Evolutionary conservation across 1,284 basidiomycete genomes (phyloP).

Genomic region (Macrocystidia cucumis): DNA sequence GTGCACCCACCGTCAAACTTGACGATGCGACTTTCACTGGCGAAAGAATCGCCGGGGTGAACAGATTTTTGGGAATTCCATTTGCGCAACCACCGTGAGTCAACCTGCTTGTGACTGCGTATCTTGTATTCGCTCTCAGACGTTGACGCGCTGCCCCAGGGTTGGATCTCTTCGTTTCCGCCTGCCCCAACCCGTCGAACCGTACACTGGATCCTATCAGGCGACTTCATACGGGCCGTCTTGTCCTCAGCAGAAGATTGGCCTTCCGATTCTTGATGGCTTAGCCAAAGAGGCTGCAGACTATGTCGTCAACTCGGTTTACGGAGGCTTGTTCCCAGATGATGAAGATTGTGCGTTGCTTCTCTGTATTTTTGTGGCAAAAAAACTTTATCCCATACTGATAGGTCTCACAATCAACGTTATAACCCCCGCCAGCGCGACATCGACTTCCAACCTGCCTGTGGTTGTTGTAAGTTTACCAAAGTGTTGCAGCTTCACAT

Average conservation of each 20-base stretch:
- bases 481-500: not conserved
- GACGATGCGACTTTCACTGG: constrained; percentile 34
- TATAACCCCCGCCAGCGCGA: constrained; percentile 34
- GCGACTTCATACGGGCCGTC: constrained; percentile 35
- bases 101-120: not conserved
- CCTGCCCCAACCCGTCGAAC: constrained; percentile 31
- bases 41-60: constrained; percentile 15
- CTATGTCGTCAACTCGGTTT: constrained; percentile 26
- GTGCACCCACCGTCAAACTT: constrained; percentile 26
- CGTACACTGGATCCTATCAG: constrained; percentile 31
- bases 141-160: constrained; percentile 15
- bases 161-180: constrained; percentile 40
- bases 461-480: constrained; percentile 39
- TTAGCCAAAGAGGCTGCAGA: constrained; percentile 26
- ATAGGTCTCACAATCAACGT: constrained; percentile 53
- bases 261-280: constrained; percentile 23
- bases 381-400: constrained; percentile 4
- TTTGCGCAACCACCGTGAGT: constrained; percentile 17
- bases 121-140: not conserved
- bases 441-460: constrained; percentile 35
- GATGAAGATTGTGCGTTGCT: constrained; percentile 38
- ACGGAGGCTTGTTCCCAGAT: constrained; percentile 24
- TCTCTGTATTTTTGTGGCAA: not conserved
- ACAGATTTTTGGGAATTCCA: constrained; percentile 43
- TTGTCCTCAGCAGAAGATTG: constrained; percentile 42